These are phyloP conservation scores for Erucastrum elatum DNA, from an alignment of 345 rosid species.

Conservation along the genomic window DNA sequence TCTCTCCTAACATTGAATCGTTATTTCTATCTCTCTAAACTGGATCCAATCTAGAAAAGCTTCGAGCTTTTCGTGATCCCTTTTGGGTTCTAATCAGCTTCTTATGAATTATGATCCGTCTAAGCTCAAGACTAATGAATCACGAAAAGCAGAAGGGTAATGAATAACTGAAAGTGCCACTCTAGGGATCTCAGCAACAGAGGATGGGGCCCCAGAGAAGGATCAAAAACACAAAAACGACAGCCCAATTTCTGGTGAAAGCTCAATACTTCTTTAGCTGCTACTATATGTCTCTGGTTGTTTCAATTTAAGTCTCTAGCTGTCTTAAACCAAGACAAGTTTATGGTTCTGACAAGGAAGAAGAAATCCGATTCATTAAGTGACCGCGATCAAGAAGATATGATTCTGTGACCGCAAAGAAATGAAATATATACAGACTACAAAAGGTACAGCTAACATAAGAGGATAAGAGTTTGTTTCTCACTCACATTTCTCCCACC, in stretches of 20 bases:
- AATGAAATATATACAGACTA: not conserved
- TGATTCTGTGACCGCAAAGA: not conserved
- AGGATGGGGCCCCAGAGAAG: too few relatives aligned
- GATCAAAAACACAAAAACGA: too few relatives aligned
- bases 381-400: not conserved
- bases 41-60: too few relatives aligned
- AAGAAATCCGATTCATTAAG: not conserved
- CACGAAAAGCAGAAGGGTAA: too few relatives aligned
- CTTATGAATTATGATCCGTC: too few relatives aligned
- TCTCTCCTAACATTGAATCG: not conserved
- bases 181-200: too few relatives aligned
- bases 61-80: too few relatives aligned
- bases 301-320: not conserved
- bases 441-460: constrained; percentile 4
- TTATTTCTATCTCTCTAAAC: not conserved
- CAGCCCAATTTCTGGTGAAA: too few relatives aligned
- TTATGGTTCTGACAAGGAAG: not conserved
- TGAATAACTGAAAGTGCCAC: too few relatives aligned
- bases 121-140: too few relatives aligned
- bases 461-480: constrained; percentile 7
- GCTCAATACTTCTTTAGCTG: too few relatives aligned
- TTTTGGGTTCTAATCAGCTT: too few relatives aligned
- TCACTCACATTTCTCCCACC: not conserved
- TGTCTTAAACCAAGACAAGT: not conserved
- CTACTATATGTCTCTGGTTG: not conserved